Evolutionary conservation across 768 basidiomycete genomes (phyloP), one percentile per base, ranked within the genome.

Genomic region (Hemileccinum rubropunctum): DNA sequence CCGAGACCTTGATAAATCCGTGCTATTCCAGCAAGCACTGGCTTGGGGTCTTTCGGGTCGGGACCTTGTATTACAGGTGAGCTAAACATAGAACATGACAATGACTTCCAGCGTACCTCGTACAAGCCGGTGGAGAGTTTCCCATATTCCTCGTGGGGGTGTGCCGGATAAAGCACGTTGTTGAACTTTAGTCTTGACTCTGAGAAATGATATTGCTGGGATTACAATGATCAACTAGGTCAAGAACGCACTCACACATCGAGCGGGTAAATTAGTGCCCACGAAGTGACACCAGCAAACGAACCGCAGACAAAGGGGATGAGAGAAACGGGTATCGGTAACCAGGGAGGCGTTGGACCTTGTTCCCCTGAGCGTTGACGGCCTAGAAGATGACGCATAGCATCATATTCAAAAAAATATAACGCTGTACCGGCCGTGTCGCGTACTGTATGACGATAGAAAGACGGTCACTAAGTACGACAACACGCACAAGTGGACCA

Each of bases 131-230:
- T 74, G 73, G 32, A 94, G 71, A 12, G 94, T 95, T 64, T 85
- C 86, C 58, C 75, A 75, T 27, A 85, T 76, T 45, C 86, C 80
- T 47, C 90, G 83, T 53, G 84, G 82, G 45, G 73, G 76, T 54
- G 88, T 79, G 40, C 91, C 89, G 6, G 92, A 86, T 45, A 98
- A 73, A 21, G 91, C 84, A 45, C 95, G 83, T 68, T 95, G 90
- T 67, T 98, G 95, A n/a, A 95, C 77, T 71, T 95, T 95, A 0
- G 95, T 98, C 78, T 95, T 92, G 39, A 93, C 88, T 37, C 88
- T 91, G 56, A 17, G 54, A 28, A 54, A 40, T 57, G 50, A 35
- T 47, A 49, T 54, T 40, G 39, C 37, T 32, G 28, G 34, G 28
- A 8, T 28, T 14, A 37, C 14, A 0, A 20, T 23, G 21, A n/a